These are phyloP conservation scores for Cutaneotrichosporon dermatis DNA, from an alignment of 1,284 basidiomycete genomes.

Conservation along the genomic window DNA sequence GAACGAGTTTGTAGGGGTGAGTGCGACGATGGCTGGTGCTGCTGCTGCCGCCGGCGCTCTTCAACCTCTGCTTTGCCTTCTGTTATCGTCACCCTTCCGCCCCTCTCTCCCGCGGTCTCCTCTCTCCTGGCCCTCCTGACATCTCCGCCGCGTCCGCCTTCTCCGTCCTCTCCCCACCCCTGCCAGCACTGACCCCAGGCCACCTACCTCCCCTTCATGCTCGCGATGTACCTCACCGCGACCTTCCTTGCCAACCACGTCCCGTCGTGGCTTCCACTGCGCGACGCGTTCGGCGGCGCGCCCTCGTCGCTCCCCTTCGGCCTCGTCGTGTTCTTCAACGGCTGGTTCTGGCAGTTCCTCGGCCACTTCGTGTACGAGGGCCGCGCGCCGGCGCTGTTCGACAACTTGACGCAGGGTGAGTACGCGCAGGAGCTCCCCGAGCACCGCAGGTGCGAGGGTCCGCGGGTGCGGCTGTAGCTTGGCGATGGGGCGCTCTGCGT, in stretches of 20 bases:
- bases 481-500: too few relatives aligned
- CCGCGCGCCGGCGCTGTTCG: slow-evolving; percentile 75
- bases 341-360: slow-evolving; percentile 79
- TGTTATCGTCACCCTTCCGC: too few relatives aligned
- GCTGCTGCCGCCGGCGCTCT: too few relatives aligned
- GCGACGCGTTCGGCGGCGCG: slow-evolving; percentile 6
- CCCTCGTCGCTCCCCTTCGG: slow-evolving; percentile 50
- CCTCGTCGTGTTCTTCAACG: slow-evolving; percentile 55
- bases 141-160: too few relatives aligned
- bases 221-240: slow-evolving; percentile 36
- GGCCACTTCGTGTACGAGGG: slow-evolving; percentile 78
- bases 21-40: slow-evolving; percentile 38
- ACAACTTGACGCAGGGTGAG: slow-evolving; percentile 76
- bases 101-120: too few relatives aligned
- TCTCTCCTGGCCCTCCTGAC: too few relatives aligned
- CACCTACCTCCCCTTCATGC: slow-evolving; percentile 35
- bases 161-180: too few relatives aligned
- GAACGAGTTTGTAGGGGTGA: slow-evolving; percentile 72
- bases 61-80: too few relatives aligned
- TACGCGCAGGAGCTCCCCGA: background rate
- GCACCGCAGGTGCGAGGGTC: too few relatives aligned
- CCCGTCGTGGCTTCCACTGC: slow-evolving; percentile 52
- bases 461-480: too few relatives aligned
- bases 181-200: slow-evolving; percentile 13
- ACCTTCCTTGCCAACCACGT: slow-evolving; percentile 54